These are phyloP conservation scores for Penicillium digitatum DNA, from an alignment of 2,329 filamentous ascomycete species.

Conservation along the genomic window DNA sequence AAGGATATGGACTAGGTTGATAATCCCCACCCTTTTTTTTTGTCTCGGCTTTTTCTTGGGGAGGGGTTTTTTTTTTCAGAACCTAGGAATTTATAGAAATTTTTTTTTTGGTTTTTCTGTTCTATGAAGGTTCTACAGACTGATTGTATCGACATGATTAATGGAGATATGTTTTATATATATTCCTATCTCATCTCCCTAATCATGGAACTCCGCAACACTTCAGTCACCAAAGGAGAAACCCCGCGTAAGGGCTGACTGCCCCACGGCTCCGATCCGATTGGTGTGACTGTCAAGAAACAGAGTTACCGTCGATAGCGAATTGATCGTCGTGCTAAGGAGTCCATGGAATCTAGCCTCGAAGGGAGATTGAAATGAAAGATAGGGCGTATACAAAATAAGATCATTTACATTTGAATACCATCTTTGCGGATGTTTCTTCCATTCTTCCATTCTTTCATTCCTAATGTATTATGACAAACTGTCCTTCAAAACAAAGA, in stretches of 20 bases:
- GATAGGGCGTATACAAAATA: too few relatives aligned
- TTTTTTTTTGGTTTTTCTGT: too few relatives aligned
- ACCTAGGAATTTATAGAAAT: too few relatives aligned
- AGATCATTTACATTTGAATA: too few relatives aligned
- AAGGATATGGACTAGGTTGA: too few relatives aligned
- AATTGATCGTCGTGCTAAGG: constrained; percentile 3
- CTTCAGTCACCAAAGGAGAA: not conserved
- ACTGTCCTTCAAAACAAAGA: constrained; percentile 4
- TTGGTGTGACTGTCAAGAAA: not conserved
- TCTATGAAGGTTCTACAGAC: too few relatives aligned
- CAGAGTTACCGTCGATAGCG: not conserved
- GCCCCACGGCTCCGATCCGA: not conserved
- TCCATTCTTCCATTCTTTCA: constrained; percentile 12
- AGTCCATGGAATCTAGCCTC: constrained; percentile 2
- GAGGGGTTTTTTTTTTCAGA: too few relatives aligned
- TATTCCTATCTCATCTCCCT: too few relatives aligned
- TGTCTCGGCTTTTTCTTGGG: too few relatives aligned
- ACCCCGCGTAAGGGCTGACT: not conserved
- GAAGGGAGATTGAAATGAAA: not conserved
- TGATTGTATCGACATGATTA: too few relatives aligned
- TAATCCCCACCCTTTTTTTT: too few relatives aligned
- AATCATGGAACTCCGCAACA: not conserved
- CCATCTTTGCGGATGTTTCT: not conserved
- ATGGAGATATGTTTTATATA: too few relatives aligned
- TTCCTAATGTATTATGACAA: constrained; percentile 6